Base-by-base conservation (phyloP, 2,329 filamentous ascomycete species). In the Ascochyta koolunga region DNA sequence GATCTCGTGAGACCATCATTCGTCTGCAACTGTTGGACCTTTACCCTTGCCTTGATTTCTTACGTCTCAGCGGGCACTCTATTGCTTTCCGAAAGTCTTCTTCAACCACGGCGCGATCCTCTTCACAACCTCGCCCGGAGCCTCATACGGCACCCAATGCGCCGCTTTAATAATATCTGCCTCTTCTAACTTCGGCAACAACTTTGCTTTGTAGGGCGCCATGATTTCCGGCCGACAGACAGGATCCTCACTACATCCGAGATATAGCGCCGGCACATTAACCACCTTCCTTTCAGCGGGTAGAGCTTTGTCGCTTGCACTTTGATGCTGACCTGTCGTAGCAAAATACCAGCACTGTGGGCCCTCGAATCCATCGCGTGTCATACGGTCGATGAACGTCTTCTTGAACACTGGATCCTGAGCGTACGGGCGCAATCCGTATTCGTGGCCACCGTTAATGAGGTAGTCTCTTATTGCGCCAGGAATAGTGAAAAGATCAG, bases 341-440 rank as follows among this genome's bases (percentile, higher is more conserved):
- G 69, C 66, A 39, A 68, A 64, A 53, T 79, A 79, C 64, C 73
- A 78, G 54, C 71, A 69, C 50, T 76, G 60, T 4, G 76, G 70
- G 2, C 62, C 68, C 22, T 67, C 72, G 39, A 77, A 70, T 1
- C 75, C 70, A 19, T 68, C 71, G 9, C 63, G 59, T 5, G 41
- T 48, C 61, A 77, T 71, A 11, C 65, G 65, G 11, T 69, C 55
- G 10, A 78, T 62, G 62, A 76, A 79, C 1, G 58, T 58, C 32
- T 73, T 60, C 41, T 68, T 66, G 50, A 76, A 68, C 13, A 58
- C 52, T 0, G 59, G 38, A 6, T 74, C 66, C 15, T 59, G 54
- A 6, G 74, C 76, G 37, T 77, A 79, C 0, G 64, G 36, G 22
- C 72, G 70, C 19, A 77, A 19, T 3, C 40, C n/a, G 1, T 54